Evolutionary conservation across 2,329 filamentous ascomycete species (phyloP), one percentile per base, ranked within the genome.

Genomic region (Elsinoe fawcettii): DNA sequence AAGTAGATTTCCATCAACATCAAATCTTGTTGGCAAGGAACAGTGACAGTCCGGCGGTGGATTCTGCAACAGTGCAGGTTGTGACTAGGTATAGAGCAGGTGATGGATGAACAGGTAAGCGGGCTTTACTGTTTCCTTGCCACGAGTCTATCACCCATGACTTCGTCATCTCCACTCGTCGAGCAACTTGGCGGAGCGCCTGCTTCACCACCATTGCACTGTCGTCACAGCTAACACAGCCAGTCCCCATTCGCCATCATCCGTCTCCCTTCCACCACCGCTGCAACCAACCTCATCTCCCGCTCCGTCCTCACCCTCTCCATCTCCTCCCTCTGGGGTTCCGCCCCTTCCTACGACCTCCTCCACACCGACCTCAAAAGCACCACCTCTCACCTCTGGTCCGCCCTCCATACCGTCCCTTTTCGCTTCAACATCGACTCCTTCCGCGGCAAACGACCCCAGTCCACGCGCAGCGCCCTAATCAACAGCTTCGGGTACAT

Each of bases 291-390:
- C 51, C 77, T 97, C 20, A 79, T 95, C 51, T 75, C 78, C 51
- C 86, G 92, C 61, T 90, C 88, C 47, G 87, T 97, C 63, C 79
- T 97, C 51, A 83, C 84, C 22, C 88, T 90, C 72, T 84, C 82
- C 46, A 87, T 97, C 63, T 88, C 93, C 74, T 90, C 95, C 68
- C 81, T 96, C 61, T 97, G 93, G 92, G 92, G 87, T 16, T 74
- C 76, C 34, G 91, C 87, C 12, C 66, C 74, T 9, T 83, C 78
- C 46, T 85, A 95, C 65, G 74, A 82, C 2, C 75, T 80, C 44
- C 77, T 96, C 1, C 89, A 95, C 67, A 72, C 75, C 46, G 79
- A 83, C 56, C 77, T 95, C 58, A 79, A 76, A 60, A 67, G 67
- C 6, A 74, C 75, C 37, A 87, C 87, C 0, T 65, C 78, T 2